phyloP scores from a whole-genome alignment of 129 eudicot genomes.

The Flaveria robusta region DNA sequence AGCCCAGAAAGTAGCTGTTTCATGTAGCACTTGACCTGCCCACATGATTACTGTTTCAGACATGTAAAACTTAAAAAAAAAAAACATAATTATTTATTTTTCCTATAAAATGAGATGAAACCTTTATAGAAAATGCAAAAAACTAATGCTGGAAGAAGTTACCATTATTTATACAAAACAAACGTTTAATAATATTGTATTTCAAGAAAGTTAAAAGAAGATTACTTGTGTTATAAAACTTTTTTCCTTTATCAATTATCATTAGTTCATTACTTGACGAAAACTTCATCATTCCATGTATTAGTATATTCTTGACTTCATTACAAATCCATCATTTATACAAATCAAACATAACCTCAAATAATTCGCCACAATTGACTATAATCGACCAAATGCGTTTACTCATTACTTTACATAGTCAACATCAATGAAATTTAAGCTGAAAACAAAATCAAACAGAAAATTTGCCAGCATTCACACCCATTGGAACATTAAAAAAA shows the following conservation, averaged over 20 bases:
- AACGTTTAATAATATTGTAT: neutral
- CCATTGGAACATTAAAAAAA: constrained; percentile 9
- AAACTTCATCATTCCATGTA: constrained; percentile 14
- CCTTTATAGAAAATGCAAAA: neutral
- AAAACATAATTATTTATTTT: neutral
- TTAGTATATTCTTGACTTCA: constrained; percentile 25
- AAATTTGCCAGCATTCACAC: constrained; percentile 12
- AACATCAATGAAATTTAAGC: constrained; percentile 1
- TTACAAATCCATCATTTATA: constrained; percentile 19
- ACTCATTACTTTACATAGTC: neutral
- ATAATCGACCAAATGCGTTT: constrained; percentile 7
- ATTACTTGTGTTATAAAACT: neutral
- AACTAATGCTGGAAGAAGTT: neutral
- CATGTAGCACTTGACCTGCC: constrained; percentile 61
- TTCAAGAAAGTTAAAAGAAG: neutral
- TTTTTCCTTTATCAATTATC: too few relatives aligned
- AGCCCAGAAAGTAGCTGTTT: constrained; percentile 64
- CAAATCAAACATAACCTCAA: neutral
- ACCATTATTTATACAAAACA: too few relatives aligned
- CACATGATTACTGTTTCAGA: constrained; percentile 25
- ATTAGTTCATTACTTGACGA: constrained; percentile 16
- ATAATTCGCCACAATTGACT: neutral
- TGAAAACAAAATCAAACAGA: constrained; percentile 10
- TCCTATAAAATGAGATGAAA: constrained; percentile 8
- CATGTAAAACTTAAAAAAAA: constrained; percentile 2